Evolutionary conservation across 2,329 filamentous ascomycete species (phyloP).

Genomic region (Stachybotrys chartarum): DNA sequence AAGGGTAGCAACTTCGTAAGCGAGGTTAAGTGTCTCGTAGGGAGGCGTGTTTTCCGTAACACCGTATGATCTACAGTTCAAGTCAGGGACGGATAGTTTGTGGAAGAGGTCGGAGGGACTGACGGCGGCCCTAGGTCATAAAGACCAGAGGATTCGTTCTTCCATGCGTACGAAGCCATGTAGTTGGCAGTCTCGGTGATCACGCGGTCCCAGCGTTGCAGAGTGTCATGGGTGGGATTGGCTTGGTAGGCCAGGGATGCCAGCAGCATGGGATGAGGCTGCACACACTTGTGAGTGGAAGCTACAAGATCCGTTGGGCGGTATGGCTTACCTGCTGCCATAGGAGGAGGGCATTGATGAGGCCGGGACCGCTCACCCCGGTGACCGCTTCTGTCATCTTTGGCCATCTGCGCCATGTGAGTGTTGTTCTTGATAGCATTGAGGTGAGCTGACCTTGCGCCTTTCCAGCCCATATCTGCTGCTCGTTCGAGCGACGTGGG

Average conservation of each 20-base stretch:
- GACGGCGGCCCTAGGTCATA: conserved; percentile 42
- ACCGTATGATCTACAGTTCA: conserved; percentile 24
- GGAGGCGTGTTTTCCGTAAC: conserved; percentile 51
- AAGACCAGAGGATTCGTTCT: conserved; percentile 39
- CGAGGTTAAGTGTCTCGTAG: conserved; percentile 48
- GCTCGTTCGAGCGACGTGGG: conserved; percentile 28
- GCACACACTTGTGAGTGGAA: neutral
- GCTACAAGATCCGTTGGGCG: neutral
- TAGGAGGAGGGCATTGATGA: conserved; percentile 53
- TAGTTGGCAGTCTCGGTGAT: conserved; percentile 47
- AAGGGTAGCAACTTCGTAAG: conserved; percentile 36
- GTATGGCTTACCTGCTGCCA: conserved; percentile 40
- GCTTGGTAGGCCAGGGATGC: conserved; percentile 37
- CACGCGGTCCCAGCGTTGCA: conserved; percentile 46
- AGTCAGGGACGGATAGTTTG: neutral
- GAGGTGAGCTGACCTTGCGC: conserved; percentile 25
- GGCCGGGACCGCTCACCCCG: conserved; percentile 31
- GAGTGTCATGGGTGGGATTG: conserved; percentile 22
- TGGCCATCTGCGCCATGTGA: conserved; percentile 21
- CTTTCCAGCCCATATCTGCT: conserved; percentile 30
- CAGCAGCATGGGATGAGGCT: conserved; percentile 52
- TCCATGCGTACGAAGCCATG: conserved; percentile 52
- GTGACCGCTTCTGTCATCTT: conserved; percentile 24
- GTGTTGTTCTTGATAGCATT: neutral
- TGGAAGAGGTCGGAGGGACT: neutral